phyloP scores from a whole-genome alignment of 257 asterid genomes.

The Echium plantagineum region DNA sequence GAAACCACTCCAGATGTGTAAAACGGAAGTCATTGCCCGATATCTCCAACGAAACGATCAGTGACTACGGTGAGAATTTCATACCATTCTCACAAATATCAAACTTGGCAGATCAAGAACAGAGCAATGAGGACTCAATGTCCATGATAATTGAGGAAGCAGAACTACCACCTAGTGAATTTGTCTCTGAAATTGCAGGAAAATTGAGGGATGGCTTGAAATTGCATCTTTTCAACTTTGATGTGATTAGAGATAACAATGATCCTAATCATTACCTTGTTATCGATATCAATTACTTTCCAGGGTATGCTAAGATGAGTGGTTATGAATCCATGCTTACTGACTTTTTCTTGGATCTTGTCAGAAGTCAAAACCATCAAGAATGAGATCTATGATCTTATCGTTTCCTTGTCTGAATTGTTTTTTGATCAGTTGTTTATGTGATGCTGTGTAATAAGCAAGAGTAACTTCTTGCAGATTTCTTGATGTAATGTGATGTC shows the following conservation, averaged over 20 bases:
- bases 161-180: conserved; percentile 42
- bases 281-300: conserved; percentile 80
- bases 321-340: conserved; percentile 47
- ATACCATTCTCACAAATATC: conserved; percentile 71
- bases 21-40: conserved; percentile 67
- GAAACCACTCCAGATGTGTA: conserved; percentile 47
- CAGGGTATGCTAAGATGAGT: conserved; percentile 78
- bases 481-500: too few relatives aligned
- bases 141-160: conserved; percentile 33
- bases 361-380: conserved; percentile 11
- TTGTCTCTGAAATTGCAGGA: conserved; percentile 45
- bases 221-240: conserved; percentile 71
- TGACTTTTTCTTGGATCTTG: conserved; percentile 55
- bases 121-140: conserved; percentile 23
- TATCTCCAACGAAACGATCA: conserved; percentile 25
- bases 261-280: conserved; percentile 44
- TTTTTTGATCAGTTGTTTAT: neutral
- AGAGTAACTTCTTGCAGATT: too few relatives aligned
- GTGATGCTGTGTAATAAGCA: neutral
- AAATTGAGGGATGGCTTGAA: conserved; percentile 46
- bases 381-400: neutral
- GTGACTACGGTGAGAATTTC: conserved; percentile 12
- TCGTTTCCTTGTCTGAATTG: neutral
- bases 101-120: conserved; percentile 30
- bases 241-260: conserved; percentile 55